Evolutionary conservation across 345 rosid genomes (phyloP), one percentile per base, ranked within the genome.

Genomic region (Stellera chamaejasme): DNA sequence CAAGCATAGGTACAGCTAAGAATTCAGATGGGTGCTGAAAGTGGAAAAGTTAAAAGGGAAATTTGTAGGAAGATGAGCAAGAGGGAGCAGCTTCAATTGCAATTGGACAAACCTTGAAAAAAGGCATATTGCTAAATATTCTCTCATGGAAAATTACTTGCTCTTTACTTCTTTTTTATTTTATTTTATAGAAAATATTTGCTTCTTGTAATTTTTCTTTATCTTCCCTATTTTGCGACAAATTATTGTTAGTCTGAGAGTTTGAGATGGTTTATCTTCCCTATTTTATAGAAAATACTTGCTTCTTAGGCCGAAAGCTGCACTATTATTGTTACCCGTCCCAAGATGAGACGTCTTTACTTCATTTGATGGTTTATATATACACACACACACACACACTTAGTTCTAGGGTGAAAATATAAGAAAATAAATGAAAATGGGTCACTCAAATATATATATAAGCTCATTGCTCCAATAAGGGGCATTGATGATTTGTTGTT

Each of bases 91-190:
- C 48, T 47, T 43, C 27, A 10, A 25, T 48, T 44, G 15, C 52
- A 50, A 72, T 61, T 66, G 79, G 82, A 63, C 67, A 58, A 45
- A 8, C 14, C 15, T 47, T 43, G 75, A 66, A 68, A 65, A 62
- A 32, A 8, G 39, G 60, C 65, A 69, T 62, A 64, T 59, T 45
- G 48, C 14, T 2, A n/a, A 14, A 2, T 4, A 13, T 10, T 27
- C 23, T 11, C 13, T 3, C 47, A 11, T 60, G 59, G 23, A 19
- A 19, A 19, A 19, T 19, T 16, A 13, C 27, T 16, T 13, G 7
- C 15, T 23, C 13, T 16, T 45, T n/a, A 13, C 8, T 2, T 14
- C 14, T 48, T 14, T 52, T 52, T 14, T n/a, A n/a, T n/a, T n/a
- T n/a, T n/a, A n/a, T n/a, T 10, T 10, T 6, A 13, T 52, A 0